Evolutionary conservation across 768 basidiomycete genomes (phyloP), one percentile per base, ranked within the genome.

Genomic region (Lentinula boryana): DNA sequence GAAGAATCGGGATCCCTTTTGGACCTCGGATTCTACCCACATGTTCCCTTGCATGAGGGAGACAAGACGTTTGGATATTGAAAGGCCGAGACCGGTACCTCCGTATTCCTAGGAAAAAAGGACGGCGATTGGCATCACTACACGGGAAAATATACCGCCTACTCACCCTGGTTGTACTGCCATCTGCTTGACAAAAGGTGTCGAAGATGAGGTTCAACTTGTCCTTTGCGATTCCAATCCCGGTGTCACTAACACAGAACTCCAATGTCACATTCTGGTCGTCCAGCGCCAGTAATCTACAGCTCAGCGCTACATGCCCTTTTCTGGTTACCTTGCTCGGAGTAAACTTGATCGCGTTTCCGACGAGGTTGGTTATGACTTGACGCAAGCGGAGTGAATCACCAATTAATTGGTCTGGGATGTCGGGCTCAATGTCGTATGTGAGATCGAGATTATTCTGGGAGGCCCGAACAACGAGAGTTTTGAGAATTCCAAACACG

Each of bases 121-220:
- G 62, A 56, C 63, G 60, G 40, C 54, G 46, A 54, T 49, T 2
- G 44, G 49, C 55, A 62, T 62, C n/a, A 35, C 63, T 57, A 44
- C 61, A 56, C 63, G 56, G 51, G 48, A 41, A 54, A 35, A 36
- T 78, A 27, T 27, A 27, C 27, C 27, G 3, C 3, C 27, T 27
- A 27, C 88, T 46, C 67, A 92, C 93, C 69, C 96, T 76, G 5
- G 95, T 98, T 4, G 97, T 98, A 7, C 95, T 98, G 27, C 97
- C 97, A 78, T 98, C 97, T 0, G 97, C 97, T 70, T 98, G 97
- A 65, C 93, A 94, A 76, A 99, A 99, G 1, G 97, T 98, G 70
- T 99, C 97, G 75, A 98, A 99, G 71, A 98, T 98, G 68, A 98
- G 79, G 69, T 95, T 96, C 65, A 98, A 77, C 78, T 98, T 98